These are phyloP conservation scores for Fusarium humuli DNA, from an alignment of 2,329 filamentous ascomycete species.

Conservation along the genomic window DNA sequence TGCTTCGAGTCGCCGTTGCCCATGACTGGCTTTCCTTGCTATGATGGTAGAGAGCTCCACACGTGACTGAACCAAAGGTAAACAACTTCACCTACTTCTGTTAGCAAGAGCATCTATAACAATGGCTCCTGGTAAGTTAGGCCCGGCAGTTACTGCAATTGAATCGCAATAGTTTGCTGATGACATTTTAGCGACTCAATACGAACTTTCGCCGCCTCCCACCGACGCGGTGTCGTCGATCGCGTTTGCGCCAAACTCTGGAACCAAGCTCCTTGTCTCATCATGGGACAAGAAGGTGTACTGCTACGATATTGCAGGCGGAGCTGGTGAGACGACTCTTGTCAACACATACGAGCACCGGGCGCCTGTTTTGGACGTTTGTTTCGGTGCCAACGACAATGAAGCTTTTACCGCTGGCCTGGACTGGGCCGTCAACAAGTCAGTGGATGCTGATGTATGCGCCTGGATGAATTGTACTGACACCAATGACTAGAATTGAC, in stretches of 20 bases:
- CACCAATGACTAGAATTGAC: conserved; percentile 65
- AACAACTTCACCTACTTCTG: conserved; percentile 49
- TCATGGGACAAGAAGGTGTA: conserved; percentile 96
- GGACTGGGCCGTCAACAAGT: conserved; percentile 88
- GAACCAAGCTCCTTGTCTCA: conserved; percentile 83
- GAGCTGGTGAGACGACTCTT: conserved; percentile 66
- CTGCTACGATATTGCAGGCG: conserved; percentile 79
- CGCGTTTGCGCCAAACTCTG: conserved; percentile 83
- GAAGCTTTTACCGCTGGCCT: conserved; percentile 89
- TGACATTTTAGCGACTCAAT: conserved; percentile 71
- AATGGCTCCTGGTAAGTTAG: conserved; percentile 58
- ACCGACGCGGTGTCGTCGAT: conserved; percentile 88
- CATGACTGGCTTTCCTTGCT: conserved; percentile 27
- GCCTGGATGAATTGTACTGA: conserved; percentile 22
- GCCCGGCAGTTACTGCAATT: not conserved
- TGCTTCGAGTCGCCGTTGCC: not conserved
- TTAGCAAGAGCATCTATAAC: conserved; percentile 36
- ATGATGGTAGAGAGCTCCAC: conserved; percentile 36
- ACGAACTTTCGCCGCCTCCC: conserved; percentile 84
- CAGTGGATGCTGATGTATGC: conserved; percentile 23
- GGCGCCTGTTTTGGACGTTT: conserved; percentile 89
- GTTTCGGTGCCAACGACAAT: conserved; percentile 84
- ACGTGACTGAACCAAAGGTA: conserved; percentile 54
- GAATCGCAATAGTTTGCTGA: conserved; percentile 29
- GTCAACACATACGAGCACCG: conserved; percentile 81